Evolutionary conservation across 1,284 basidiomycete species (phyloP).

Genomic region (Ganoderma sinense): DNA sequence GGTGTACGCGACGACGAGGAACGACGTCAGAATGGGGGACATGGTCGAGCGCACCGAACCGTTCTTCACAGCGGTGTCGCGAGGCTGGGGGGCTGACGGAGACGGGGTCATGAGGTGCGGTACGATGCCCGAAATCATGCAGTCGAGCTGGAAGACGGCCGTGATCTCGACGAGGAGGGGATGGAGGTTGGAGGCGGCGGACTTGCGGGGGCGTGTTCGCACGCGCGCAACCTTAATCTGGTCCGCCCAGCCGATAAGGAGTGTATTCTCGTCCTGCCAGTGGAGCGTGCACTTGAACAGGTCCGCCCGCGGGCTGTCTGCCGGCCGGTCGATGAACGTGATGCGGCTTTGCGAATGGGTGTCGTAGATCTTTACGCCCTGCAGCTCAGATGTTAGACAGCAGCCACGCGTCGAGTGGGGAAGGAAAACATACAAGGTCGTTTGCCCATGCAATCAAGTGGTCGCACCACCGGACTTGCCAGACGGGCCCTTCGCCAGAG

Average conservation of each 20-base stretch:
- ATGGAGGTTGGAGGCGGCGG: slow-evolving; percentile 52
- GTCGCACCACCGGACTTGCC: slow-evolving; percentile 89
- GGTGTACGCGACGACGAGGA: slow-evolving; percentile 87
- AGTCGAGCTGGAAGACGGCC: slow-evolving; percentile 93
- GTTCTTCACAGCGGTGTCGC: slow-evolving; percentile 30
- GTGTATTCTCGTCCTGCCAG: slow-evolving; percentile 92
- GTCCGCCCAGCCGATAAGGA: slow-evolving; percentile 96
- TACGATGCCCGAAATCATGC: slow-evolving; percentile 93
- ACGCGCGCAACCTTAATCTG: slow-evolving; percentile 92
- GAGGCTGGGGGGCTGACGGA: slow-evolving; percentile 27
- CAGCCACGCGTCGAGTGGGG: background rate
- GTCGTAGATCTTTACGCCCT: slow-evolving; percentile 97
- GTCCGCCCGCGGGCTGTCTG: slow-evolving; percentile 88
- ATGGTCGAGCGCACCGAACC: slow-evolving; percentile 31
- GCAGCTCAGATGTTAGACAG: background rate
- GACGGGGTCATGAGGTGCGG: slow-evolving; percentile 66
- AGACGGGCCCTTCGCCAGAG: slow-evolving; percentile 93
- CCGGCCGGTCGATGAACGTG: slow-evolving; percentile 86
- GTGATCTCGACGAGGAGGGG: slow-evolving; percentile 86
- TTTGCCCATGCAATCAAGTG: slow-evolving; percentile 96
- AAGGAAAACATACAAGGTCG: slow-evolving; percentile 70
- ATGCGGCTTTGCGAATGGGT: slow-evolving; percentile 82
- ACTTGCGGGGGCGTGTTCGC: slow-evolving; percentile 63
- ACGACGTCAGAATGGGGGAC: slow-evolving; percentile 61
- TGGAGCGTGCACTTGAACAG: slow-evolving; percentile 91